Evolutionary conservation across 78 protist species (phyloP).

Genomic region (Dictyostelium citrinum): DNA sequence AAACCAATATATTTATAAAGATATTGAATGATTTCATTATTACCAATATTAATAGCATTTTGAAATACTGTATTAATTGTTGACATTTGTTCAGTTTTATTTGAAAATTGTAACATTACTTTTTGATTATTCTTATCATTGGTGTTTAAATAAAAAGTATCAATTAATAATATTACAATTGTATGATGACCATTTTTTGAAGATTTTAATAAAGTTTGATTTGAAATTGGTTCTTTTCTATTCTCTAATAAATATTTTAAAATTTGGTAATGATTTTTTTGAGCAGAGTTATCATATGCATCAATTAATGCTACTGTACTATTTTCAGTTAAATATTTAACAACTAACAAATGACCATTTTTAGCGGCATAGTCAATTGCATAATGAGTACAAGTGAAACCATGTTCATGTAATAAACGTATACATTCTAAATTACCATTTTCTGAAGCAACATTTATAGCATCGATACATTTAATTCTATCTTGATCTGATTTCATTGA

Average conservation of each 20-base stretch:
- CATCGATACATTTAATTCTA: background rate
- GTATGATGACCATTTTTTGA: background rate
- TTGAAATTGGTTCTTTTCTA: background rate
- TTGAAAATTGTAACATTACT: background rate
- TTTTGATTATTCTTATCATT: background rate
- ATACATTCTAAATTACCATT: background rate
- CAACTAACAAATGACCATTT: background rate
- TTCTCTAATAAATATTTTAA: background rate
- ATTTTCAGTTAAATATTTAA: background rate
- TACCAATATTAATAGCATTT: background rate
- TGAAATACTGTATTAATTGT: background rate
- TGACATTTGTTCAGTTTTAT: background rate
- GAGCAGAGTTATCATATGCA: background rate
- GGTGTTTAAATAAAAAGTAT: background rate
- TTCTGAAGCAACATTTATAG: background rate
- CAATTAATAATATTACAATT: background rate
- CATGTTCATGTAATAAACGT: background rate
- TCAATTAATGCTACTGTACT: background rate
- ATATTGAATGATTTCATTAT: background rate
- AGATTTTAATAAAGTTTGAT: background rate
- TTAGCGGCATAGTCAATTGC: slow-evolving; percentile 5
- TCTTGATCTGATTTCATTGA: background rate
- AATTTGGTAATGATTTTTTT: background rate
- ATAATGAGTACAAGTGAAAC: background rate
- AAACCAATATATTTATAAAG: background rate